Evolutionary conservation across 1,284 basidiomycete species (phyloP).

Genomic region (Boletus sp.): DNA sequence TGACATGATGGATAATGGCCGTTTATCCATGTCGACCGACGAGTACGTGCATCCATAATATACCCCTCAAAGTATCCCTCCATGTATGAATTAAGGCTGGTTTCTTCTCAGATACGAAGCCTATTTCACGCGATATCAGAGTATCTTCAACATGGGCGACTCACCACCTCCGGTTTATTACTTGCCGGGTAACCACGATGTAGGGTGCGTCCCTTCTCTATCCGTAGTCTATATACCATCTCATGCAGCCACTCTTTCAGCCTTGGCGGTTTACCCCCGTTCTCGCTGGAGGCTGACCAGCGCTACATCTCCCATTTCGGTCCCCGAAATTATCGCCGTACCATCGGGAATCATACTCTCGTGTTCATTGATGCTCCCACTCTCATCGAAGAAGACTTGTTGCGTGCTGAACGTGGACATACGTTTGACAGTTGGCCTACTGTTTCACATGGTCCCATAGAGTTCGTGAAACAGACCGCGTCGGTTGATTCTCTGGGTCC

Average conservation of each 20-base stretch:
- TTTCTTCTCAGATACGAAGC: conserved; percentile 53
- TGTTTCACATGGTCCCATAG: conserved; percentile 59
- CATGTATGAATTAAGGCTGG: conserved; percentile 8
- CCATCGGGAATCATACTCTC: conserved; percentile 66
- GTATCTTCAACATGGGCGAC: conserved; percentile 52
- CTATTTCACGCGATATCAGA: conserved; percentile 60
- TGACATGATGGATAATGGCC: conserved; percentile 81
- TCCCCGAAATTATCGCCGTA: conserved; percentile 48
- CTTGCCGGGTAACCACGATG: conserved; percentile 86
- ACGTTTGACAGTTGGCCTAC: conserved; percentile 62
- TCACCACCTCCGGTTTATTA: conserved; percentile 52
- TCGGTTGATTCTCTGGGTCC: conserved; percentile 42
- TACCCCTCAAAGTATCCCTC: not conserved
- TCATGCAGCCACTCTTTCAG: conserved; percentile 18
- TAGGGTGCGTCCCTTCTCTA: conserved; percentile 50
- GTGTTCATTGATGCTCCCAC: conserved; percentile 70
- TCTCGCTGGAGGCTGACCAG: conserved; percentile 51
- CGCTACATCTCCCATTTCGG: conserved; percentile 60
- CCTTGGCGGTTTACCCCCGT: conserved; percentile 52
- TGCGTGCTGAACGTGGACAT: conserved; percentile 52
- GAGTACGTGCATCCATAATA: conserved; percentile 54
- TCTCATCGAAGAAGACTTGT: conserved; percentile 75
- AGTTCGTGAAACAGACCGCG: conserved; percentile 66
- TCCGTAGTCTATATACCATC: not conserved
- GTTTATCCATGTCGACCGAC: conserved; percentile 51